Conservation (phyloP, 371 early-diverging fungal species). For the Apophysomyces ossiformis region DNA sequence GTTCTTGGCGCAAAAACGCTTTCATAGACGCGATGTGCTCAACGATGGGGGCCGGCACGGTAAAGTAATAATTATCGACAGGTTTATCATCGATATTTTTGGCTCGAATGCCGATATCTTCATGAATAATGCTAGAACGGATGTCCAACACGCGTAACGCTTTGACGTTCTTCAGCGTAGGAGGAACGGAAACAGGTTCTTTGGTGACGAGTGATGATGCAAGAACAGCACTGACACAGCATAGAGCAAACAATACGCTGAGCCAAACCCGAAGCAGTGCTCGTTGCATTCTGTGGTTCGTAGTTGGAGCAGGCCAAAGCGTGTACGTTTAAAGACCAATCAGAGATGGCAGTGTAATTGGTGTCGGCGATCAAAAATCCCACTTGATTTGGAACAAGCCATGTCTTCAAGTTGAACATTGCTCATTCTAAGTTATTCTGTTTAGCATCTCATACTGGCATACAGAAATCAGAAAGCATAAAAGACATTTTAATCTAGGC, state of each 20-base stretch:
- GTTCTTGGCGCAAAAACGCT: constrained; percentile 57
- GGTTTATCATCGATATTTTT: constrained; percentile 52
- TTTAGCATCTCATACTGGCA: no score
- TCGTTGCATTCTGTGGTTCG: constrained; percentile 7
- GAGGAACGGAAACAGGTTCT: constrained; percentile 35
- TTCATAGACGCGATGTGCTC: constrained; percentile 48
- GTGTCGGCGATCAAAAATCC: not conserved
- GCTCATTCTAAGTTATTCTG: not conserved
- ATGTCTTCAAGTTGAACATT: not conserved
- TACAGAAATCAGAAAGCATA: no score
- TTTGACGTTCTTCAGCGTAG: constrained; percentile 61
- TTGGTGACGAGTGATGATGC: constrained; percentile 21
- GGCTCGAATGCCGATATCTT: constrained; percentile 63
- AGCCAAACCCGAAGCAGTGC: constrained; percentile 13
- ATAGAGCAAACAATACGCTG: constrained; percentile 17
- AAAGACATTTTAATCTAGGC: no score
- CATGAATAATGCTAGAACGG: constrained; percentile 62
- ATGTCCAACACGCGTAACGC: constrained; percentile 70
- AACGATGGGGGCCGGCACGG: constrained; percentile 40
- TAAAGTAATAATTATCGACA: constrained; percentile 60
- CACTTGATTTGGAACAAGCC: not conserved
- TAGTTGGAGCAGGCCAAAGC: not conserved
- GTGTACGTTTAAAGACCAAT: constrained; percentile 1
- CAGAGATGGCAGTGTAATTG: not conserved
- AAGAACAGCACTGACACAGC: constrained; percentile 8